Evolutionary conservation across 495 filamentous ascomycete genomes (phyloP), one percentile per base, ranked within the genome.

Genomic region (Hypoxylon rickii): DNA sequence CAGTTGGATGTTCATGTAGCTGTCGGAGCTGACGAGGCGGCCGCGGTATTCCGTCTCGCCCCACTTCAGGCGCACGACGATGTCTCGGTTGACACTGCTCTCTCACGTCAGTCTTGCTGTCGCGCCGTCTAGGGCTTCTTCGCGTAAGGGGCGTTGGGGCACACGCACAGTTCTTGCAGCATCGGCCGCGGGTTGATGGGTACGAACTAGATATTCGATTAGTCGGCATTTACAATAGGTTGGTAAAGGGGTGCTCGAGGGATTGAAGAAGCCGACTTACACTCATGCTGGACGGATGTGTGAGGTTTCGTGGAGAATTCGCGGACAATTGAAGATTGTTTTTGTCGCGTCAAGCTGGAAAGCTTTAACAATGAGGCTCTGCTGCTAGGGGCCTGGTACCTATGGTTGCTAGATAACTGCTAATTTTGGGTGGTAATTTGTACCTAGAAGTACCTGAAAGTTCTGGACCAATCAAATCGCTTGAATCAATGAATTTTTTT

Each of bases 1-100:
- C 44, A 98, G 82, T 73, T 97, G 89, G 56, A 98, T 85, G 76
- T 98, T 98, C 92, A 98, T 96, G 82, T 97, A 98, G 64, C 88
- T 92, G 77, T 98, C 94, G 61, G 96, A 89, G 74, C 73, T 75
- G 62, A 97, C 89, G 47, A 98, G 83, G 37, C 81, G 83, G 61
- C 94, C 94, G 69, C 89, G 90, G 82, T 97, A 98, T 75, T 97
- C 95, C 24, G 90, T 94, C 68, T 96, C 86, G 61, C 90, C 91
- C 94, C 94, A 98, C 80, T 98, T 98, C 21, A 98, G 83, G 61
- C 91, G 89, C 36, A 98, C 86, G 47, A 93, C 78, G 67, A 98
- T 83, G 69, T 92, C 84, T 70, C 91, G 84, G 77, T 95, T 89
- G 78, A 98, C 87, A 48, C 89, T 92, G 66, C 40, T 8, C n/a